Conservation (phyloP, 129 eudicot species). For the Artemisia tridentata region DNA sequence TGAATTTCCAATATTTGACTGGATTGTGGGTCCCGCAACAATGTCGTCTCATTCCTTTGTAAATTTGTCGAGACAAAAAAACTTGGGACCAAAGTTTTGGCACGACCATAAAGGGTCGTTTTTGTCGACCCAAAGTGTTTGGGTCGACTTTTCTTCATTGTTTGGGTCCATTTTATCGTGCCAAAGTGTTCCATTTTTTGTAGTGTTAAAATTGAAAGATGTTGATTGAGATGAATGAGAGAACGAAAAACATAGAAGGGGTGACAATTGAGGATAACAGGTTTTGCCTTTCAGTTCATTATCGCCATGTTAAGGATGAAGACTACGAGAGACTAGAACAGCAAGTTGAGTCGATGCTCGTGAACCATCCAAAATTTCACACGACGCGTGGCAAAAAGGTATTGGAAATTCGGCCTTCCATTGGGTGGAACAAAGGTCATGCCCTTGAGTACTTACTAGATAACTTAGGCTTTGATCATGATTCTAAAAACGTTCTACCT, state of each 20-base stretch:
- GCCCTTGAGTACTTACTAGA: conserved; percentile 63
- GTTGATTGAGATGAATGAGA: conserved; percentile 47
- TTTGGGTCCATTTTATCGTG: too few relatives aligned
- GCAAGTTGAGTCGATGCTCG: conserved; percentile 38
- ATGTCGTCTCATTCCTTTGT: too few relatives aligned
- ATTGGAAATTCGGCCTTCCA: conserved; percentile 70
- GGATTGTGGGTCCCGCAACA: too few relatives aligned
- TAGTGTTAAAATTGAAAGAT: conserved; percentile 46
- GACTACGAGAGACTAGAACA: conserved; percentile 47
- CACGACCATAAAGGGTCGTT: too few relatives aligned
- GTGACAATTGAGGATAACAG: conserved; percentile 68
- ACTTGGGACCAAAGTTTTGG: too few relatives aligned
- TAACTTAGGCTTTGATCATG: conserved; percentile 54
- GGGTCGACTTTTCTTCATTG: too few relatives aligned
- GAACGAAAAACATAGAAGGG: conserved; percentile 42
- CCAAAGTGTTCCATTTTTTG: too few relatives aligned
- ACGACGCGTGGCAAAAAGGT: conserved; percentile 72
- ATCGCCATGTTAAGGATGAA: conserved; percentile 54
- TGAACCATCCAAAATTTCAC: conserved; percentile 40
- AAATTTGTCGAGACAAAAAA: too few relatives aligned
- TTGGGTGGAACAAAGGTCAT: conserved; percentile 85
- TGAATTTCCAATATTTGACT: too few relatives aligned
- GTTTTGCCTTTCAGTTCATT: conserved; percentile 82
- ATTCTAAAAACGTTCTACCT: conserved; percentile 42
- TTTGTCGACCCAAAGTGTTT: too few relatives aligned